These are phyloP conservation scores for Lignosus rhinocerotis DNA, from an alignment of 1,284 basidiomycete genomes.

Conservation along the genomic window DNA sequence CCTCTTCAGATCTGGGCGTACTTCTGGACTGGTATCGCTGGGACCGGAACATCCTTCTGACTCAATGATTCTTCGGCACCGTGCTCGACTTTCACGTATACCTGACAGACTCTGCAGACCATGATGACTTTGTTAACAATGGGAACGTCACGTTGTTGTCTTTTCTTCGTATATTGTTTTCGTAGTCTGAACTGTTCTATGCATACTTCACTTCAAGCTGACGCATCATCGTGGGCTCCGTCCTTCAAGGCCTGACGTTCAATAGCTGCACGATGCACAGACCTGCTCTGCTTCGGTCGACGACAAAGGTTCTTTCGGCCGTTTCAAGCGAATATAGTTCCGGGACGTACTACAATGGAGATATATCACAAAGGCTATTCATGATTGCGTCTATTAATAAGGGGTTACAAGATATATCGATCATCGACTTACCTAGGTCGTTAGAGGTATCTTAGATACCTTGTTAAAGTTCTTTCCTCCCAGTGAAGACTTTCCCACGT, in stretches of 20 bases:
- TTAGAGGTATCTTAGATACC: too few relatives aligned
- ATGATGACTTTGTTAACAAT: neutral
- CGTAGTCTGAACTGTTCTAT: neutral
- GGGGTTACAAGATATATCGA: neutral
- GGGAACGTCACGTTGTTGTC: neutral
- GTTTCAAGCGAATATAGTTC: neutral
- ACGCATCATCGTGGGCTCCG: neutral
- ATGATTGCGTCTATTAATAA: neutral
- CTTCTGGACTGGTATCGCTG: neutral
- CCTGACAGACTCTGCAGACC: conserved; percentile 21
- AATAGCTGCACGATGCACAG: neutral
- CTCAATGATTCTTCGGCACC: neutral
- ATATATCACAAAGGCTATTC: neutral
- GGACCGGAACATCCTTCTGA: neutral
- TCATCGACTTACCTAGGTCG: neutral
- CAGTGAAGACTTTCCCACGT: too few relatives aligned
- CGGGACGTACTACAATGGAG: neutral
- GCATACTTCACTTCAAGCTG: too few relatives aligned
- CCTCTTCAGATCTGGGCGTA: neutral
- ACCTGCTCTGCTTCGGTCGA: too few relatives aligned
- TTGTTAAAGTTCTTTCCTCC: too few relatives aligned
- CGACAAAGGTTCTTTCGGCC: neutral
- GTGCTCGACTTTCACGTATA: conserved; percentile 7
- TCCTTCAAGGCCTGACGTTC: neutral
- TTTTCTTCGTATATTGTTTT: neutral